Evolutionary conservation across 2,329 filamentous ascomycete genomes (phyloP).

Genomic region (Teratosphaeria gauchensis): DNA sequence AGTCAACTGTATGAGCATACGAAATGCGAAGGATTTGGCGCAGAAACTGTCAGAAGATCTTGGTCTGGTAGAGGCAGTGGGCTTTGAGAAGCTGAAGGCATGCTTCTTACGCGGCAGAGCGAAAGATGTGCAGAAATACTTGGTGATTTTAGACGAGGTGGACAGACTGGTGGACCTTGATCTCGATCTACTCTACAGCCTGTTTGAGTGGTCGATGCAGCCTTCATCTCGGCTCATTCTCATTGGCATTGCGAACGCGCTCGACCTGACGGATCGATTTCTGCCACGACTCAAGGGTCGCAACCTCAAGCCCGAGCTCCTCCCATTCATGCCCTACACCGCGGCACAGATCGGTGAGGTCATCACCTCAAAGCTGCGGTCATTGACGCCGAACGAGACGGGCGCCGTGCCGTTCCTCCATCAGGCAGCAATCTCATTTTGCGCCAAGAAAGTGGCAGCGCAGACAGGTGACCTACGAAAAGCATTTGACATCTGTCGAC

Average conservation of each 20-base stretch:
- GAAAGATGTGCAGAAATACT: slow-evolving; percentile 48
- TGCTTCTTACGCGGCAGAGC: slow-evolving; percentile 57
- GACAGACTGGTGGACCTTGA: slow-evolving; percentile 87
- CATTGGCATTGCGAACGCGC: slow-evolving; percentile 88
- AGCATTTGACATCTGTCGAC: slow-evolving; percentile 86
- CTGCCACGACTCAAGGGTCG: slow-evolving; percentile 86
- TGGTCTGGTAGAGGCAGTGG: slow-evolving; percentile 51
- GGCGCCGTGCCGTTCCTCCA: slow-evolving; percentile 73
- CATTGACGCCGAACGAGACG: slow-evolving; percentile 38
- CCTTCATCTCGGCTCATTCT: slow-evolving; percentile 70
- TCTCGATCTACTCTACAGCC: slow-evolving; percentile 74
- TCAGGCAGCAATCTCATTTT: slow-evolving; percentile 85
- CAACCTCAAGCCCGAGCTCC: slow-evolving; percentile 78
- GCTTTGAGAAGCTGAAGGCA: slow-evolving; percentile 56
- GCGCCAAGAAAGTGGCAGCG: slow-evolving; percentile 85
- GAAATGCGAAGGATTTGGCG: slow-evolving; percentile 78
- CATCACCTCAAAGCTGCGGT: slow-evolving; percentile 72
- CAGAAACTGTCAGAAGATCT: slow-evolving; percentile 64
- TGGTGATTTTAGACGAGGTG: slow-evolving; percentile 91
- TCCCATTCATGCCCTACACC: slow-evolving; percentile 89
- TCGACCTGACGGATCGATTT: slow-evolving; percentile 92
- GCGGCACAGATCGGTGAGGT: slow-evolving; percentile 79
- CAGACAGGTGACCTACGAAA: slow-evolving; percentile 92
- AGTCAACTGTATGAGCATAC: slow-evolving; percentile 96
- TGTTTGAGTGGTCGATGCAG: slow-evolving; percentile 95